Conservation (phyloP, 2,329 filamentous ascomycete species). For the Clonostachys byssicola region DNA sequence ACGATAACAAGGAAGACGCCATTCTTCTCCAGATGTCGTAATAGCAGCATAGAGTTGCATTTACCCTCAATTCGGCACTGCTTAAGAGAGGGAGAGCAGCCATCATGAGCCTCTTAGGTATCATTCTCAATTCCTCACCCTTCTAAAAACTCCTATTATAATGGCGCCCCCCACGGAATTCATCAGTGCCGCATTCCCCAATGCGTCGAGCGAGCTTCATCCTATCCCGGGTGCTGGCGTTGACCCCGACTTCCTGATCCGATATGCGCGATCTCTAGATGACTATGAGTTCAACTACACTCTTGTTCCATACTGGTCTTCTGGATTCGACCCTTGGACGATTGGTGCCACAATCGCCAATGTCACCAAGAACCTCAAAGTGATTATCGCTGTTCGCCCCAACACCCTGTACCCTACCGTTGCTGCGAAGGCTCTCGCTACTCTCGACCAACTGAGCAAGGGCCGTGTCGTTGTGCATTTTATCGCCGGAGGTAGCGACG, state of each 20-base stretch:
- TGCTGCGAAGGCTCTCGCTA: slow-evolving; percentile 57
- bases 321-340: slow-evolving; percentile 37
- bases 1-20: no score
- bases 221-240: slow-evolving; percentile 46
- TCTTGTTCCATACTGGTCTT: slow-evolving; percentile 53
- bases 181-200: slow-evolving; percentile 54
- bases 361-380: slow-evolving; percentile 52
- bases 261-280: slow-evolving; percentile 53
- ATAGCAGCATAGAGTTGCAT: no score
- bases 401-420: slow-evolving; percentile 57
- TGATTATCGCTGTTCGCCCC: slow-evolving; percentile 58
- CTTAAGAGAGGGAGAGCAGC: no score
- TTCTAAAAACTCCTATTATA: no score
- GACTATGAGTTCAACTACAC: slow-evolving; percentile 61
- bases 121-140: no score
- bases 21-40: no score
- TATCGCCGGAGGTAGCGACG: slow-evolving; percentile 58
- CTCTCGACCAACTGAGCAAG: slow-evolving; percentile 53
- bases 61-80: no score
- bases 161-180: slow-evolving; percentile 39
- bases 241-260: slow-evolving; percentile 49
- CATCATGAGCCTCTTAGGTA: no score
- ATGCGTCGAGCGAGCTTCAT: slow-evolving; percentile 49
- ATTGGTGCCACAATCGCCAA: slow-evolving; percentile 53
- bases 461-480: slow-evolving; percentile 59